Evolutionary conservation across 257 asterid genomes (phyloP).

Genomic region (Gentiana dahurica): DNA sequence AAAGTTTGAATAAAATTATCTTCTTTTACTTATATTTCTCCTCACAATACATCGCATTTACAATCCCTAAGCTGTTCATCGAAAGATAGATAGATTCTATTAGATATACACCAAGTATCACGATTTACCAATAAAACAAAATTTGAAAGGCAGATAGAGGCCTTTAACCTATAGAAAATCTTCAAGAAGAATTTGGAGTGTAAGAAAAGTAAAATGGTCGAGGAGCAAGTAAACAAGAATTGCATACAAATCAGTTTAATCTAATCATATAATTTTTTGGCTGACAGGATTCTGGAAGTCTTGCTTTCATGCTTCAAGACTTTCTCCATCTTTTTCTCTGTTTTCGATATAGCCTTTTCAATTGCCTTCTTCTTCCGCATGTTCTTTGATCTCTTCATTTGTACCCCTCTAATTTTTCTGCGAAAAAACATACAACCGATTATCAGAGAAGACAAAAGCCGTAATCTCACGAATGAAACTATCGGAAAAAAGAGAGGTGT

Average conservation of each 20-base stretch:
- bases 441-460: neutral
- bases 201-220: too few species aligned
- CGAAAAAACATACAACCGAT: neutral
- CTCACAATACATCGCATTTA: too few species aligned
- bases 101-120: too few species aligned
- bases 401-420: slow-evolving; percentile 50
- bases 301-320: slow-evolving; percentile 43
- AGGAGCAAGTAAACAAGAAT: too few species aligned
- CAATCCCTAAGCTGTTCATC: too few species aligned
- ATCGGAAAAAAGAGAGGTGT: neutral
- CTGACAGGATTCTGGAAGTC: slow-evolving; percentile 35
- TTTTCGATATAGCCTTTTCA: slow-evolving; percentile 47
- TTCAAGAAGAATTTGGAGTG: too few species aligned
- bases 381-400: slow-evolving; percentile 64
- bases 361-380: slow-evolving; percentile 56
- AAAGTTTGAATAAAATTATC: too few species aligned
- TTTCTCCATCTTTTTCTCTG: slow-evolving; percentile 39
- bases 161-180: too few species aligned
- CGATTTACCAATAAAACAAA: too few species aligned
- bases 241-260: neutral
- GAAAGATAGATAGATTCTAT: too few species aligned
- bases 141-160: too few species aligned
- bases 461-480: neutral
- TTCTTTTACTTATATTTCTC: too few species aligned
- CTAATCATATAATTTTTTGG: slow-evolving; percentile 55